Evolutionary conservation across 2,329 filamentous ascomycete species (phyloP).

Genomic region (Colletotrichum abscissum): DNA sequence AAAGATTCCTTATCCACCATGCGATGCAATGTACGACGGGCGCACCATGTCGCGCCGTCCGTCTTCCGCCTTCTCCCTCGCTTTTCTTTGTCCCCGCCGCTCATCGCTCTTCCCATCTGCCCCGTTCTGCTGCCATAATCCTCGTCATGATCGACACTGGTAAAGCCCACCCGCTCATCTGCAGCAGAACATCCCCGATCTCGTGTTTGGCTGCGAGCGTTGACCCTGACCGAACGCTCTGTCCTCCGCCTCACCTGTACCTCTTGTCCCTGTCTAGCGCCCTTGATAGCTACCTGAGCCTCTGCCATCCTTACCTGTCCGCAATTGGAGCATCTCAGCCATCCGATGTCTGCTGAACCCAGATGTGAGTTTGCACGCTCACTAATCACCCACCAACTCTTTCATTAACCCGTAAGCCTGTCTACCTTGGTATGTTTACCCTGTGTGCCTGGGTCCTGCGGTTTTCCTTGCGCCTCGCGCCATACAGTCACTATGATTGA

Average conservation of each 20-base stretch:
- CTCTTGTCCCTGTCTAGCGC: slow-evolving; percentile 14
- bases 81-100: background rate
- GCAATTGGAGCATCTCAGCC: background rate
- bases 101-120: background rate
- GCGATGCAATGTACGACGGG: background rate
- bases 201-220: slow-evolving; percentile 12
- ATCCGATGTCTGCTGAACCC: background rate
- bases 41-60: background rate
- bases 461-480: background rate
- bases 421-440: background rate
- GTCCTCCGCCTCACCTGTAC: slow-evolving; percentile 23
- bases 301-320: background rate
- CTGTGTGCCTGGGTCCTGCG: background rate
- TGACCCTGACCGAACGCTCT: slow-evolving; percentile 7
- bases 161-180: background rate
- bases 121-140: background rate
- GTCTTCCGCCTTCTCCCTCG: background rate
- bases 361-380: background rate
- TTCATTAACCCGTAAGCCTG: background rate
- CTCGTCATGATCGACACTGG: slow-evolving; percentile 22
- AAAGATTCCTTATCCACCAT: background rate
- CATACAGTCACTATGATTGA: background rate
- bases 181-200: background rate
- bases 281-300: background rate
- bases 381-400: background rate